Evolutionary conservation across 2,329 filamentous ascomycete species (phyloP).

Genomic region (Neonectria faginata): DNA sequence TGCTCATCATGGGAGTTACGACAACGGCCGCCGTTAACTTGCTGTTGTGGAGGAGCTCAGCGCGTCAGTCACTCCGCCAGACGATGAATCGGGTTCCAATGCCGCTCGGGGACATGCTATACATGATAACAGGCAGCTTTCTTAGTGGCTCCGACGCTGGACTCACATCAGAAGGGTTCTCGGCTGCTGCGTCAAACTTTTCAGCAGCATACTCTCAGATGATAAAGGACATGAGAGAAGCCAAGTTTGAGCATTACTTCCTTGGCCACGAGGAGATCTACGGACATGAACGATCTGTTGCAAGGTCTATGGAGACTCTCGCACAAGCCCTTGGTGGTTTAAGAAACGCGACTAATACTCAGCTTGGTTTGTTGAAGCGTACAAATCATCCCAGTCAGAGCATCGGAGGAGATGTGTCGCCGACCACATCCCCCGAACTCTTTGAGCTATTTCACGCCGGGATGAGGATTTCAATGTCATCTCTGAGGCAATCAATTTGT

Average conservation of each 20-base stretch:
- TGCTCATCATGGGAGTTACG: constrained; percentile 80
- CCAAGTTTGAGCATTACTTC: constrained; percentile 89
- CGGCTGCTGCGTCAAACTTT: constrained; percentile 71
- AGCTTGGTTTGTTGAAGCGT: constrained; percentile 80
- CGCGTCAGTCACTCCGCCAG: constrained; percentile 76
- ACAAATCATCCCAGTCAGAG: constrained; percentile 1
- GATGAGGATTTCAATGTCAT: constrained; percentile 34
- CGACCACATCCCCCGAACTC: constrained; percentile 26
- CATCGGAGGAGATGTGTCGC: fast-evolving
- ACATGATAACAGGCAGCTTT: constrained; percentile 84
- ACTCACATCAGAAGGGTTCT: constrained; percentile 73
- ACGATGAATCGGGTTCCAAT: constrained; percentile 79
- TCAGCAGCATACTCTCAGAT: constrained; percentile 75
- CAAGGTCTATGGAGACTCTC: constrained; percentile 85
- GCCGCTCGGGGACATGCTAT: constrained; percentile 83
- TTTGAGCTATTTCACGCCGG: constrained; percentile 36
- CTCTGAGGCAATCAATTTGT: constrained; percentile 30
- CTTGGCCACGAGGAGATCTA: constrained; percentile 84
- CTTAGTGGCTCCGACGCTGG: constrained; percentile 84
- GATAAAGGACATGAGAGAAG: constrained; percentile 82
- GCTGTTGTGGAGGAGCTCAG: constrained; percentile 81
- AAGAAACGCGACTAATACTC: constrained; percentile 87
- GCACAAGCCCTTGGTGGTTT: constrained; percentile 91
- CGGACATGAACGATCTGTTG: constrained; percentile 79
- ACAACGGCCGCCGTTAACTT: constrained; percentile 80